A percentile compares a stretch with the other conserved stretches of the same genome.
phyloP scores from a whole-genome alignment of 208 protist species.

The Trichomonas tenax region DNA sequence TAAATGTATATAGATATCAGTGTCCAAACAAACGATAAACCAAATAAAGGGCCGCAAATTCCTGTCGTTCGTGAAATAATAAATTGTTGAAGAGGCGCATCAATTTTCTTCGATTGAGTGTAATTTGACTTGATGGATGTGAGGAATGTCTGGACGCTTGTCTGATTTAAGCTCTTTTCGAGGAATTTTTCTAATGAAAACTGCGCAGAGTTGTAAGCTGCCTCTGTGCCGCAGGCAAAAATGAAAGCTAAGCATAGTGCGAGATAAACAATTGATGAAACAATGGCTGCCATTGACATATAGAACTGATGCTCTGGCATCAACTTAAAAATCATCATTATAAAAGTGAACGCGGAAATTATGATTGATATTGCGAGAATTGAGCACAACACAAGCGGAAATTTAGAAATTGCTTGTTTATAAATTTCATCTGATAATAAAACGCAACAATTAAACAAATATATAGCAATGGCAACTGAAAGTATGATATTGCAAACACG shows the following conservation, averaged over 20 bases:
- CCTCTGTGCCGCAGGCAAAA: not conserved
- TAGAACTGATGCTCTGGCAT: not conserved
- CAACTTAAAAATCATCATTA: not conserved
- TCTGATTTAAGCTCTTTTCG: not conserved
- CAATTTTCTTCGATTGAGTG: not conserved
- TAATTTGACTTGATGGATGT: not conserved
- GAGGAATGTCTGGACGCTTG: not conserved
- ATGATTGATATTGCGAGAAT: not conserved
- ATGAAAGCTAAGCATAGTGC: not conserved
- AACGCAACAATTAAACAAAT: not conserved
- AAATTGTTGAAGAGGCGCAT: not conserved
- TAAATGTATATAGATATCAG: not conserved
- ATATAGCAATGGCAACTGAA: not conserved
- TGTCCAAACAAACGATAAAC: not conserved
- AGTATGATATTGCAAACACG: not conserved
- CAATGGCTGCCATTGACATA: not conserved
- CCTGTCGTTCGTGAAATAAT: not conserved
- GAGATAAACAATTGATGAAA: not conserved
- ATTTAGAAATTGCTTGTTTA: not conserved
- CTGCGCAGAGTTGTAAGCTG: not conserved
- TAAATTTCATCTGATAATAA: not conserved
- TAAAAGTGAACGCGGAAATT: not conserved
- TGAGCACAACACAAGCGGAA: not conserved
- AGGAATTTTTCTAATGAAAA: not conserved
- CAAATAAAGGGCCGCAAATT: not conserved